Evolutionary conservation across 345 rosid species (phyloP).

Genomic region (Barbarea vulgaris): DNA sequence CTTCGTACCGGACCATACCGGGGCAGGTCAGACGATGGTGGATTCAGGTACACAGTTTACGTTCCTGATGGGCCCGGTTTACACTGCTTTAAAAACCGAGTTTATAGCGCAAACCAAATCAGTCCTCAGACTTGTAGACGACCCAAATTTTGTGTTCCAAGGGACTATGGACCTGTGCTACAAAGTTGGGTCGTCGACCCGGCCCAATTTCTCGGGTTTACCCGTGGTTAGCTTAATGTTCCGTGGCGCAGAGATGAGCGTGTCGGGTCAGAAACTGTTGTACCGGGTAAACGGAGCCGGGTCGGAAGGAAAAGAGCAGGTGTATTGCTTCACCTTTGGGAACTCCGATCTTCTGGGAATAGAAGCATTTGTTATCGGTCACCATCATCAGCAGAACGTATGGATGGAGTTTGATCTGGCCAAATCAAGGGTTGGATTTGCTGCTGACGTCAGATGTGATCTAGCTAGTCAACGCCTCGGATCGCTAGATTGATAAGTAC

Average conservation of each 20-base stretch:
- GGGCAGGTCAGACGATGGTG: slow-evolving; percentile 85
- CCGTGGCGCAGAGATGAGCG: slow-evolving; percentile 68
- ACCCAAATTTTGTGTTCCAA: slow-evolving; percentile 64
- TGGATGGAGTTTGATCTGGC: slow-evolving; percentile 86
- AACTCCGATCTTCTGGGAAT: slow-evolving; percentile 73
- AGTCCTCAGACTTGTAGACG: slow-evolving; percentile 47
- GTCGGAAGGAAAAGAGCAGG: slow-evolving; percentile 52
- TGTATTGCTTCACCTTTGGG: slow-evolving; percentile 81
- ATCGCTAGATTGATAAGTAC: slow-evolving; percentile 16
- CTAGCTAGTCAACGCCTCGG: slow-evolving; percentile 57
- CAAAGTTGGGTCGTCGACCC: slow-evolving; percentile 32
- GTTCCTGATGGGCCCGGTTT: slow-evolving; percentile 67
- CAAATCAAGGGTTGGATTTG: slow-evolving; percentile 75
- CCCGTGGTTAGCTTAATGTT: slow-evolving; percentile 61
- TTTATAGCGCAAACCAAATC: slow-evolving; percentile 55
- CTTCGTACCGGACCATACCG: slow-evolving; percentile 73
- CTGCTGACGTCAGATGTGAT: slow-evolving; percentile 68
- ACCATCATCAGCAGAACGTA: slow-evolving; percentile 79
- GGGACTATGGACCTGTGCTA: slow-evolving; percentile 82
- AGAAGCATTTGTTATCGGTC: slow-evolving; percentile 76
- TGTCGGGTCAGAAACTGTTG: slow-evolving; percentile 59
- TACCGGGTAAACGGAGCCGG: slow-evolving; percentile 66
- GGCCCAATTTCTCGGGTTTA: slow-evolving; percentile 37
- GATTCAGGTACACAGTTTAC: slow-evolving; percentile 86
- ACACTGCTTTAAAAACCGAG: slow-evolving; percentile 57